Percentiles rank a stretch among this genome's conserved stretches.
Conservation (phyloP, 1,284 basidiomycete species). For the Apiotrichum veenhuisii region DNA sequence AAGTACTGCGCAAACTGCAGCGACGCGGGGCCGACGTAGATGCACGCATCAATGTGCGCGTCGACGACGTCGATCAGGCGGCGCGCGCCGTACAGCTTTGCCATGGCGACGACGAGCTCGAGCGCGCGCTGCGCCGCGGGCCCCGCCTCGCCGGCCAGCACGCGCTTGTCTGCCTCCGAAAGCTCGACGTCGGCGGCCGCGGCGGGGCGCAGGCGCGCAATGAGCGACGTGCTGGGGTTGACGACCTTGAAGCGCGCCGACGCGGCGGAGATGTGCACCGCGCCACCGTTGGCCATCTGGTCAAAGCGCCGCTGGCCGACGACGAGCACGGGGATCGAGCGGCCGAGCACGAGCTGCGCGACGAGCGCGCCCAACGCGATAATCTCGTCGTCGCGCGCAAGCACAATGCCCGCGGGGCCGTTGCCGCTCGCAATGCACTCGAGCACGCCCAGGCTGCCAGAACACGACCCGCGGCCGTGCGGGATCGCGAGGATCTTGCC, state of each 20-base stretch:
- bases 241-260: not conserved
- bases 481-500: slow-evolving; percentile 12
- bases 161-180: not conserved
- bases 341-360: slow-evolving; percentile 2
- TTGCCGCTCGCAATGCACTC: slow-evolving; percentile 6
- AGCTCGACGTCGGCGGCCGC: not conserved
- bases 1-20: slow-evolving; percentile 11
- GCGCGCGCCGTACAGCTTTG: slow-evolving; percentile 11
- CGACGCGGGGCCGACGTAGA: slow-evolving; percentile 15
- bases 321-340: slow-evolving; percentile 1
- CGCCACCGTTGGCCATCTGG: slow-evolving; percentile 1
- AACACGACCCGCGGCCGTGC: slow-evolving; percentile 12
- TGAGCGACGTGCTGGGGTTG: slow-evolving; percentile 1
- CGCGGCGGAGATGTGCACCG: not conserved
- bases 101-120: slow-evolving; percentile 7
- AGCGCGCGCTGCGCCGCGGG: slow-evolving; percentile 2
- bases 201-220: not conserved
- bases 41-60: slow-evolving; percentile 14
- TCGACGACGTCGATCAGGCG: slow-evolving; percentile 1
- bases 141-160: slow-evolving; percentile 4
- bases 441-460: slow-evolving; percentile 11
- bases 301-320: slow-evolving; percentile 3
- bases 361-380: slow-evolving; percentile 14
- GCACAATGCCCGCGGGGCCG: slow-evolving; percentile 5
- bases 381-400: slow-evolving; percentile 5